A percentile compares a stretch with the other conserved stretches of the same genome.
These are phyloP conservation scores for Clonostachys sp. DNA, from an alignment of 2,329 filamentous ascomycete genomes.

Conservation along the genomic window DNA sequence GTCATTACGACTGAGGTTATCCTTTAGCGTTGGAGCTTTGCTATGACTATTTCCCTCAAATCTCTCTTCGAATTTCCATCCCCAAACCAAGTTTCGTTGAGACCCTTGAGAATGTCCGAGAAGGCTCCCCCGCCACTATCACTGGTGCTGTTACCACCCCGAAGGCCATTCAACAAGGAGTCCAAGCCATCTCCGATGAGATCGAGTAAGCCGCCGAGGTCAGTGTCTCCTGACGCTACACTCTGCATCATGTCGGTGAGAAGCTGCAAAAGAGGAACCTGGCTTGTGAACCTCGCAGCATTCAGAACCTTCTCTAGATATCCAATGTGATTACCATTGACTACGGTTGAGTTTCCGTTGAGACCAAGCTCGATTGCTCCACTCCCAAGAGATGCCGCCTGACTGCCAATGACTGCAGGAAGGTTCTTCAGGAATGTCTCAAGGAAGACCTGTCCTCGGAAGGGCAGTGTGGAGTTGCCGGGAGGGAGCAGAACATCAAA, in stretches of 20 bases:
- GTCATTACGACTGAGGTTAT: too few relatives aligned
- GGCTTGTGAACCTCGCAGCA: conserved; percentile 24
- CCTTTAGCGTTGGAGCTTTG: too few relatives aligned
- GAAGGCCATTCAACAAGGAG: neutral
- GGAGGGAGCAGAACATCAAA: conserved; percentile 31
- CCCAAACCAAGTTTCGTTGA: too few relatives aligned
- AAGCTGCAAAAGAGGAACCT: conserved; percentile 29
- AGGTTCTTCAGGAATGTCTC: conserved; percentile 31
- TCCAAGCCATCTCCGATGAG: neutral
- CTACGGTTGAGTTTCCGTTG: conserved; percentile 31
- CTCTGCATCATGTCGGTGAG: conserved; percentile 28
- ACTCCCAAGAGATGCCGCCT: conserved; percentile 23
- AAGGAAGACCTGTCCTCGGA: conserved; percentile 34
- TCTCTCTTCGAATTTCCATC: too few relatives aligned
- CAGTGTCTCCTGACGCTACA: conserved; percentile 8
- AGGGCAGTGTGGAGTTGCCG: conserved; percentile 34
- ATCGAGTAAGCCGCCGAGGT: conserved; percentile 1
- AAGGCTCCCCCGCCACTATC: too few relatives aligned
- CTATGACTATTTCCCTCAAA: too few relatives aligned
- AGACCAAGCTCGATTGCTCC: conserved; percentile 34
- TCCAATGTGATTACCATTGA: conserved; percentile 33
- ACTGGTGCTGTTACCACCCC: too few relatives aligned
- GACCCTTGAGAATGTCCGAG: too few relatives aligned
- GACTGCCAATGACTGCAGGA: conserved; percentile 26
- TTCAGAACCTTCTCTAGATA: conserved; percentile 38